phyloP scores from a whole-genome alignment of 2,329 filamentous ascomycete genomes.

The Orbilia javanica region DNA sequence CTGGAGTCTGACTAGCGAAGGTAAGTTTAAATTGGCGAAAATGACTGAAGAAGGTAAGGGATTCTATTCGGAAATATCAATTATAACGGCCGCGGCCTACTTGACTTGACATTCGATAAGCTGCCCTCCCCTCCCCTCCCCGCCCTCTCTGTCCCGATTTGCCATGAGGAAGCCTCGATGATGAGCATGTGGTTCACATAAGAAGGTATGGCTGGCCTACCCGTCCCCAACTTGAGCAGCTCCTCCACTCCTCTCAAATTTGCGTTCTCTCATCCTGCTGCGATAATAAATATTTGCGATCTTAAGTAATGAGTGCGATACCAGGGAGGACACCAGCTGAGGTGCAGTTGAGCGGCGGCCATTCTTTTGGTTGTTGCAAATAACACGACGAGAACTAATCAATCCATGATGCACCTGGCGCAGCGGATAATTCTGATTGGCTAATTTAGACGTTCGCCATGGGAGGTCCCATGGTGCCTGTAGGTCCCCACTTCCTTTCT shows the following conservation, averaged over 20 bases:
- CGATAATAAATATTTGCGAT: slow-evolving; percentile 30
- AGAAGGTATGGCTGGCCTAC: slow-evolving; percentile 7
- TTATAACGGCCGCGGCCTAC: slow-evolving; percentile 37
- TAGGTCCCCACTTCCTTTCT: slow-evolving; percentile 50
- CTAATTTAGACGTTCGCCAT: slow-evolving; percentile 29
- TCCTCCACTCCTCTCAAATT: background rate
- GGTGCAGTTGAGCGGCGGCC: slow-evolving; percentile 26
- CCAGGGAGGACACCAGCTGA: slow-evolving; percentile 47
- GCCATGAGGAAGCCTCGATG: slow-evolving; percentile 33
- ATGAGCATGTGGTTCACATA: slow-evolving; percentile 53
- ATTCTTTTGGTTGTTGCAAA: slow-evolving; percentile 43
- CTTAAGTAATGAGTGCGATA: slow-evolving; percentile 35
- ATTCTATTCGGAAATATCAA: slow-evolving; percentile 31
- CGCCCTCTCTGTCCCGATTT: slow-evolving; percentile 18
- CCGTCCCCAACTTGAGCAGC: slow-evolving; percentile 1
- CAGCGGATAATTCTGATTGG: slow-evolving; percentile 54
- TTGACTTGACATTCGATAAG: slow-evolving; percentile 43
- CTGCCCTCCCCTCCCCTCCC: slow-evolving; percentile 4
- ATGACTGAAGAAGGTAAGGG: slow-evolving; percentile 5
- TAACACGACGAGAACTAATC: slow-evolving; percentile 51
- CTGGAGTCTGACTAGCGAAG: slow-evolving; percentile 20
- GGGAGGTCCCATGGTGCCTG: slow-evolving; percentile 48
- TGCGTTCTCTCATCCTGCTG: slow-evolving; percentile 36
- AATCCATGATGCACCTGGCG: slow-evolving; percentile 55
- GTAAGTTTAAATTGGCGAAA: slow-evolving; percentile 9